Conservation (phyloP, 1,284 basidiomycete genomes). For the Leccinum subspadiceum region DNA sequence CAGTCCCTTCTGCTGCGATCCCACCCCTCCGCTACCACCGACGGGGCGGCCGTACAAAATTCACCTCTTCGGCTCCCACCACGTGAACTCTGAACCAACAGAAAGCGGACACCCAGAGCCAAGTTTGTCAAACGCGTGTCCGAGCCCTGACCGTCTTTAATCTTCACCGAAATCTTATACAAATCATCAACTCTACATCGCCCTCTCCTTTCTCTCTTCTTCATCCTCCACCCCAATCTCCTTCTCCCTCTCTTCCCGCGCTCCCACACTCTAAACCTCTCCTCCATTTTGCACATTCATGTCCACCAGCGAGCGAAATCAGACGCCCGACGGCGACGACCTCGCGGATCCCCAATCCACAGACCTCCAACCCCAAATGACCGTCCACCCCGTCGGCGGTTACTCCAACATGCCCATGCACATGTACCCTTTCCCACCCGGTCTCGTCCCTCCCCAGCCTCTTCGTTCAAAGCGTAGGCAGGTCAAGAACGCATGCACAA, state of each 20-base stretch:
- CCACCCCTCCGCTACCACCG: constrained; percentile 16
- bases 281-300: constrained; percentile 21
- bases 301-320: constrained; percentile 37
- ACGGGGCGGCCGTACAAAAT: constrained; percentile 15
- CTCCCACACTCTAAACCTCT: constrained; percentile 5
- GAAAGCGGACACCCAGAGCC: constrained; percentile 33
- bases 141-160: constrained; percentile 34
- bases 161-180: constrained; percentile 33
- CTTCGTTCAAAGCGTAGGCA: constrained; percentile 76
- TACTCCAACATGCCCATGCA: constrained; percentile 60
- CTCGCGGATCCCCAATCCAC: constrained; percentile 35
- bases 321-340: constrained; percentile 37
- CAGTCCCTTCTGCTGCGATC: constrained; percentile 2
- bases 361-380: constrained; percentile 49
- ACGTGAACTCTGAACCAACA: constrained; percentile 31
- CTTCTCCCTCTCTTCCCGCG: background rate
- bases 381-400: constrained; percentile 47
- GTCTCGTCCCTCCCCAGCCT: constrained; percentile 45
- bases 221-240: constrained; percentile 11
- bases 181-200: constrained; percentile 29
- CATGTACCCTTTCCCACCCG: constrained; percentile 62
- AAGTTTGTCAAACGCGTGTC: constrained; percentile 38
- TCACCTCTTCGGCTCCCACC: constrained; percentile 34
- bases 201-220: constrained; percentile 6
- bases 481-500: constrained; percentile 89